A percentile compares a stretch with the other conserved stretches of the same genome.
phyloP scores from a whole-genome alignment of 306 rosid species.

The Cercis canadensis region DNA sequence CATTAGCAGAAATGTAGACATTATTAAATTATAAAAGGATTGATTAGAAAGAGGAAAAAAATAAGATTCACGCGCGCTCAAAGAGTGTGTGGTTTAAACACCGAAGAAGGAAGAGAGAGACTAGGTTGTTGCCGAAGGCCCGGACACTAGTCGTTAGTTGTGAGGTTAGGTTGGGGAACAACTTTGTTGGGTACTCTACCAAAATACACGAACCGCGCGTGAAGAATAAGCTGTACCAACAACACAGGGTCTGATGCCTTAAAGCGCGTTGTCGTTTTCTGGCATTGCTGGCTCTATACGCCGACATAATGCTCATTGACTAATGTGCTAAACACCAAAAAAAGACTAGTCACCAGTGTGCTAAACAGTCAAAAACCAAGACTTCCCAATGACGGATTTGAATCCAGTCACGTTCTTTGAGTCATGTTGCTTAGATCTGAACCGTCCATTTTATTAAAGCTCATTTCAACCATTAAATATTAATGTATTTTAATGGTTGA shows the following conservation, averaged over 20 bases:
- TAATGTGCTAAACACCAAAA: background rate
- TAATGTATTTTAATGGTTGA: too few species aligned
- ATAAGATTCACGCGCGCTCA: constrained; percentile 4
- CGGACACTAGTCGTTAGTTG: background rate
- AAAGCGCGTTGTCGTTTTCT: background rate
- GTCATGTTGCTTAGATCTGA: too few species aligned
- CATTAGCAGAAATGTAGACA: constrained; percentile 31
- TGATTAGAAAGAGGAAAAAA: background rate
- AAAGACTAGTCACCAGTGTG: background rate
- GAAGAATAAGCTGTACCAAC: background rate
- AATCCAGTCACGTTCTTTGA: too few species aligned
- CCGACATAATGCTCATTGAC: constrained; percentile 45
- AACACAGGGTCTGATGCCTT: background rate
- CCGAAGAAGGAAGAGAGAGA: background rate
- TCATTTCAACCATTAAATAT: too few species aligned
- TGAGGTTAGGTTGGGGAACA: background rate
- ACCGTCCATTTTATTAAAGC: too few species aligned
- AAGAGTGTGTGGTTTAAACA: background rate
- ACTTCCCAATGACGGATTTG: too few species aligned
- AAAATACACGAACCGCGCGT: constrained; percentile 1
- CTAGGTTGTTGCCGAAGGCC: background rate
- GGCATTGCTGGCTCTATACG: constrained; percentile 21
- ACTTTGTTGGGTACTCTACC: background rate
- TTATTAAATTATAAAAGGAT: background rate
- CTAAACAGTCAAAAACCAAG: background rate